These are phyloP conservation scores for Cladosporium oxysporum DNA, from an alignment of 2,329 filamentous ascomycete genomes.

Conservation along the genomic window DNA sequence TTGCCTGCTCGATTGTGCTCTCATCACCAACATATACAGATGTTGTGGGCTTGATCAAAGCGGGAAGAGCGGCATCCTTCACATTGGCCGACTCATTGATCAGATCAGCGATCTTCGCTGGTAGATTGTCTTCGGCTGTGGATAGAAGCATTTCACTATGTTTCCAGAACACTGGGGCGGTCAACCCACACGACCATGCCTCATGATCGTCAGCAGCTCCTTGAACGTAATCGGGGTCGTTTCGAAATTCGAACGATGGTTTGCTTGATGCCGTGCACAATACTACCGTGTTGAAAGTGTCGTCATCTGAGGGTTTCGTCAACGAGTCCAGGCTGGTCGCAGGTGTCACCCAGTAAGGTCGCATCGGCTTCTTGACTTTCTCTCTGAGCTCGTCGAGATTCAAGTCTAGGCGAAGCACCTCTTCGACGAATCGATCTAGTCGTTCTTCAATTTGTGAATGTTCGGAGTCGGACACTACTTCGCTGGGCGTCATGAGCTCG, in stretches of 20 bases:
- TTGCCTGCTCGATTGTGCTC: conserved; percentile 40
- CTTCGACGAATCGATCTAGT: conserved; percentile 58
- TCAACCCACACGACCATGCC: conserved; percentile 84
- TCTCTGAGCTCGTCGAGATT: conserved; percentile 56
- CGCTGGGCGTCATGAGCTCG: conserved; percentile 68
- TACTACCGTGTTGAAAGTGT: conserved; percentile 70
- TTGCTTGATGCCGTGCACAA: conserved; percentile 82
- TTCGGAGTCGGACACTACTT: conserved; percentile 72
- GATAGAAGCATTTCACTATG: conserved; percentile 62
- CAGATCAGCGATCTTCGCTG: conserved; percentile 51
- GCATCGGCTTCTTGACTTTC: conserved; percentile 69
- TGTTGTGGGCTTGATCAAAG: conserved; percentile 45
- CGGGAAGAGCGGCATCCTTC: conserved; percentile 30
- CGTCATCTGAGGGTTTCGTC: conserved; percentile 45
- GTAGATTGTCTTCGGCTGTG: conserved; percentile 66
- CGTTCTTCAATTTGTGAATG: conserved; percentile 72
- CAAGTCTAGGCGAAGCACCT: conserved; percentile 61
- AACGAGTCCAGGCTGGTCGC: conserved; percentile 55
- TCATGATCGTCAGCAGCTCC: conserved; percentile 94
- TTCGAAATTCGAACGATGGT: conserved; percentile 66
- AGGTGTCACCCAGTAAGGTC: conserved; percentile 78
- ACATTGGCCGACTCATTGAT: conserved; percentile 26
- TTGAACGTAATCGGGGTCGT: conserved; percentile 80
- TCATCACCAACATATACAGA: conserved; percentile 45
- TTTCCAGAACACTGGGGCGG: conserved; percentile 76